These are phyloP conservation scores for Talaromyces islandicus DNA, from an alignment of 2,329 filamentous ascomycete species.

Conservation along the genomic window DNA sequence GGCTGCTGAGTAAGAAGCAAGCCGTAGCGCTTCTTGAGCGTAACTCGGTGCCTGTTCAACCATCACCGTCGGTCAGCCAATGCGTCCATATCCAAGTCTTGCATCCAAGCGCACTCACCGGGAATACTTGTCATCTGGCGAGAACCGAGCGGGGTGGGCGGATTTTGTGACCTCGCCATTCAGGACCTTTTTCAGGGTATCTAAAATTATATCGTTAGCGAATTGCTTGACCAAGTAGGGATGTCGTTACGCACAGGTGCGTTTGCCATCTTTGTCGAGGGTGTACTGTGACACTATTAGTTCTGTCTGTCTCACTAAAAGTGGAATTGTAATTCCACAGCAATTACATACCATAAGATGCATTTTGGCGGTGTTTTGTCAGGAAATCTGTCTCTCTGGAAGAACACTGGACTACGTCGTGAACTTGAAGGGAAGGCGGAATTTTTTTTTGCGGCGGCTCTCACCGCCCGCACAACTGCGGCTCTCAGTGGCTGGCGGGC, in stretches of 20 bases:
- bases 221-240: background rate
- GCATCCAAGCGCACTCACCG: constrained; percentile 38
- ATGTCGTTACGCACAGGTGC: constrained; percentile 54
- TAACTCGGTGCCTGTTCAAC: constrained; percentile 70
- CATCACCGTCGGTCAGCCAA: background rate
- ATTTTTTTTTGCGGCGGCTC: constrained; percentile 6
- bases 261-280: constrained; percentile 73
- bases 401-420: background rate
- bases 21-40: constrained; percentile 87
- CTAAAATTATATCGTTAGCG: constrained; percentile 2
- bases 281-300: constrained; percentile 59
- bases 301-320: background rate
- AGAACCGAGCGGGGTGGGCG: constrained; percentile 93
- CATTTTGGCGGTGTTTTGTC: constrained; percentile 22
- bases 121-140: constrained; percentile 97
- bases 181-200: constrained; percentile 82
- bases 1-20: constrained; percentile 75
- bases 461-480: constrained; percentile 8
- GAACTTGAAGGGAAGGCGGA: background rate
- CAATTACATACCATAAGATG: constrained; percentile 33
- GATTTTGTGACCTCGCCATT: constrained; percentile 86
- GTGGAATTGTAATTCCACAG: background rate
- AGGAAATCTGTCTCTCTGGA: background rate
- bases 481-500: background rate
- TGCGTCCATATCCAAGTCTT: background rate